Evolutionary conservation across 805 yeast species (phyloP).

Genomic region (Isabelozyma heimii): DNA sequence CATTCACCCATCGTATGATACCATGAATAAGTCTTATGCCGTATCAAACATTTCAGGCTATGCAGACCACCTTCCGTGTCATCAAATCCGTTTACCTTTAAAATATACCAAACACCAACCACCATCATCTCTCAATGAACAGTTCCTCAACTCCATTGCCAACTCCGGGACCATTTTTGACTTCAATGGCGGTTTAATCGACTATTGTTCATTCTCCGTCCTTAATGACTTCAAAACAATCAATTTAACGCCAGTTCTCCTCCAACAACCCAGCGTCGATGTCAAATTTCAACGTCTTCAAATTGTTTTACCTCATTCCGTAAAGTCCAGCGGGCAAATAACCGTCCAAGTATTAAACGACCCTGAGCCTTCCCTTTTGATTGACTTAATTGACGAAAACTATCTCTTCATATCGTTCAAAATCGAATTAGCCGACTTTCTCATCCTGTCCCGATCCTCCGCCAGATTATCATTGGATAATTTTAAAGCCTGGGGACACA

Average conservation of each 20-base stretch:
- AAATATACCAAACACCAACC: slow-evolving; percentile 13
- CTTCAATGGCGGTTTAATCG: slow-evolving; percentile 20
- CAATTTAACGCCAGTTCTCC: slow-evolving; percentile 37
- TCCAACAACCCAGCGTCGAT: slow-evolving; percentile 30
- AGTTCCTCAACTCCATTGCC: slow-evolving; percentile 16
- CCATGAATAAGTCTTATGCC: slow-evolving; percentile 13
- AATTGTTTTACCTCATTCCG: slow-evolving; percentile 22
- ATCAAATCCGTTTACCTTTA: slow-evolving; percentile 20
- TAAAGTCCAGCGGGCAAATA: slow-evolving; percentile 14
- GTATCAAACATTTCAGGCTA: slow-evolving; percentile 18
- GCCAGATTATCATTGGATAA: slow-evolving; percentile 22
- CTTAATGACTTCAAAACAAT: slow-evolving; percentile 29
- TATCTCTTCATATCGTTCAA: slow-evolving; percentile 52
- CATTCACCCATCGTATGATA: not conserved
- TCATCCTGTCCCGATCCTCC: slow-evolving; percentile 9
- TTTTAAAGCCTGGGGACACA: slow-evolving; percentile 60
- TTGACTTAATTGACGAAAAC: slow-evolving; percentile 53
- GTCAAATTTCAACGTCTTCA: slow-evolving; percentile 32
- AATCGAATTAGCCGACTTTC: slow-evolving; percentile 44
- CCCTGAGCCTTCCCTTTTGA: slow-evolving; percentile 14
- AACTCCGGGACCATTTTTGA: slow-evolving; percentile 21
- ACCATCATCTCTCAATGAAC: slow-evolving; percentile 16
- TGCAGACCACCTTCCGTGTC: slow-evolving; percentile 12
- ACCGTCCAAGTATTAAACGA: slow-evolving; percentile 4
- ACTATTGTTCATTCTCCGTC: slow-evolving; percentile 27